Base-by-base conservation (phyloP, 257 asterid species). In the Solanum bulbocastanum region DNA sequence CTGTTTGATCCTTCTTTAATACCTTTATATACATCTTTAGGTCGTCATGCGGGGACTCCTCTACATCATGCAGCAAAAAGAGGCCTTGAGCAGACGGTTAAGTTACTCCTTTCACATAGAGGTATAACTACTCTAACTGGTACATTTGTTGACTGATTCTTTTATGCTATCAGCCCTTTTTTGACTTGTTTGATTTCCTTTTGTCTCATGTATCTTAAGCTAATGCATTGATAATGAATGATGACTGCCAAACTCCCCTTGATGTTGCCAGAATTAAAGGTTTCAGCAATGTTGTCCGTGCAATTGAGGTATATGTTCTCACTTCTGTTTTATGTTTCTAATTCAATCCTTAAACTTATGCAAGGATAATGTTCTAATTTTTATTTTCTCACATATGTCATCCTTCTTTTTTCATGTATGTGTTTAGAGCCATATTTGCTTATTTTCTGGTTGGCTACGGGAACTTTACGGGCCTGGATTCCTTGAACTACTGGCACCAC, bases 1-100 rank as follows among this genome's bases (percentile, higher is more conserved):
- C 83, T 87, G 44, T 7, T 49, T 36, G 71, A 49, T 87, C 87
- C 65, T 75, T 83, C 85, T 82, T 88, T 44, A 79, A 25, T 8
- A 49, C 86, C 71, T 52, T 32, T 82, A 30, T 40, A 44, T 23
- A 25, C 88, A 37, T 85, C 66, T 90, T 75, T 91, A 97, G 99
- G 99, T 78, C 96, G 93, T 20, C 94, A 93, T 85, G 98, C 96
- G 49, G 99, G 99, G 75, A 95, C 99, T 86, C 98, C 99, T 58
- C 90, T 97, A 71, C 99, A 97, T 91, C 98, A 96, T 93, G 99
- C 99, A 92, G 97, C 99, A 65, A 94, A 94, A 94, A 94, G 99
- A 89, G 98, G 99, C 56, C 99, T 96, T 84, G 97, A 95, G 36
- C 97, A 92, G 90, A 95, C 99, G 25, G 98, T 96, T 81, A 94